Evolutionary conservation across 1,139 yeast genomes (phyloP), one percentile per base, ranked within the genome.

Genomic region (Yamadazyma friedrichii): DNA sequence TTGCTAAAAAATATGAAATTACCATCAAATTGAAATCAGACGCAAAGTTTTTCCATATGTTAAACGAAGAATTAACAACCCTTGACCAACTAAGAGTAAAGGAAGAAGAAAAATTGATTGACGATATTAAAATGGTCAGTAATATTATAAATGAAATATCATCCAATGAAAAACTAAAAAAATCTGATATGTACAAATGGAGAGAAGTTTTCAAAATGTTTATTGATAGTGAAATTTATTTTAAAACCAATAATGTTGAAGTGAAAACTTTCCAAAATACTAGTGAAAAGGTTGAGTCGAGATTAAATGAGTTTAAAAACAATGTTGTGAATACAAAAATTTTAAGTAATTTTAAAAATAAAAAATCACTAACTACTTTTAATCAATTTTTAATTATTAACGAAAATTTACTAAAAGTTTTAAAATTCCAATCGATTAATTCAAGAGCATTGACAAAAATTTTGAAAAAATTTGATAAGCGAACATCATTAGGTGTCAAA

Each of bases 401-500:
- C 56, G 62, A 67, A 35, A 78, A 77, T 42, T 59, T 84, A 25
- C 55, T 84, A 30, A 79, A 79, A 51, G 74, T 80, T 8, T 64
- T 82, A 29, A 78, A 79, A 49, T 84, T 81, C 53, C 87, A 82
- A 54, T 66, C 75, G 9, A 69, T 84, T 42, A 84, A 84, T 55
- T 67, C 77, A 22, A 71, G 78, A 36, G 93, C 93, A 1, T 71
- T 82, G 32, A 63, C 75, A 17, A 84, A 84, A 58, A 84, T 84
- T 46, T 64, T 84, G 51, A 84, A 84, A 55, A 84, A 84, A 55
- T 84, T 84, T 52, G 89, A 84, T 52, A 84, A 84, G 56, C 84
- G 79, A 51, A 84, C 93, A 0, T 67, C 80, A 2, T 62, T 84
- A 29, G 72, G 76, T 24, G 70, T 82, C 2, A 69, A 75, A 34